Conservation (phyloP, 1,139 yeast species). For the Yamadazyma blattariae region DNA sequence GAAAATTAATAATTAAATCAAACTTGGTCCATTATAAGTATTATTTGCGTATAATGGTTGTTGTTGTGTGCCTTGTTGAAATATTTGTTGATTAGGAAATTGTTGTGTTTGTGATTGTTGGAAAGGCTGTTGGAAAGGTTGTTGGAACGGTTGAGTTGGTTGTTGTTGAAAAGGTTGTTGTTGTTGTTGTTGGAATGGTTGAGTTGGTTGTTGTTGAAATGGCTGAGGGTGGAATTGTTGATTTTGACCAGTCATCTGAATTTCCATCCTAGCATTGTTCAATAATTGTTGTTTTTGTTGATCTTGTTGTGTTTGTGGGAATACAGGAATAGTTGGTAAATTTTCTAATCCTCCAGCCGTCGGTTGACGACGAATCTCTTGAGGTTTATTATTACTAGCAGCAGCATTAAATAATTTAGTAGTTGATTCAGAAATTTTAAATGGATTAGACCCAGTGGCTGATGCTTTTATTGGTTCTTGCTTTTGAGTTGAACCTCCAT, state of each 20-base stretch:
- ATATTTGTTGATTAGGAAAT: constrained; percentile 8
- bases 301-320: constrained; percentile 57
- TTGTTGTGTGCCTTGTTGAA: constrained; percentile 3
- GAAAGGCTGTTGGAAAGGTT: constrained; percentile 6
- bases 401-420: constrained; percentile 30
- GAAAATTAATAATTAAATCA: constrained; percentile 13
- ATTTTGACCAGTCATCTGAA: constrained; percentile 13
- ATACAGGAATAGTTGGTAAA: constrained; percentile 60
- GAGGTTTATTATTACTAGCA: constrained; percentile 16
- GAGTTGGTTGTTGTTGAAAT: constrained; percentile 4
- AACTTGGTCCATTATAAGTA: constrained; percentile 29
- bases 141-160: constrained; percentile 9
- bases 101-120: constrained; percentile 4
- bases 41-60: constrained; percentile 10
- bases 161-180: constrained; percentile 9
- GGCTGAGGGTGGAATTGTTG: constrained; percentile 10
- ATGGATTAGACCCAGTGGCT: constrained; percentile 47
- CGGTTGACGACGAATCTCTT: constrained; percentile 41
- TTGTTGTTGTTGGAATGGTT: constrained; percentile 6
- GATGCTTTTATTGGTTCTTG: constrained; percentile 22
- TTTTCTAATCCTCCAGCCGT: constrained; percentile 71
- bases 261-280: constrained; percentile 37
- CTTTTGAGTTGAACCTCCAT: constrained; percentile 12
- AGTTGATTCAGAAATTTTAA: constrained; percentile 40
- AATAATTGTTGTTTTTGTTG: constrained; percentile 34